Conservation (phyloP, 306 rosid species). For the Potentilla sterilis region DNA sequence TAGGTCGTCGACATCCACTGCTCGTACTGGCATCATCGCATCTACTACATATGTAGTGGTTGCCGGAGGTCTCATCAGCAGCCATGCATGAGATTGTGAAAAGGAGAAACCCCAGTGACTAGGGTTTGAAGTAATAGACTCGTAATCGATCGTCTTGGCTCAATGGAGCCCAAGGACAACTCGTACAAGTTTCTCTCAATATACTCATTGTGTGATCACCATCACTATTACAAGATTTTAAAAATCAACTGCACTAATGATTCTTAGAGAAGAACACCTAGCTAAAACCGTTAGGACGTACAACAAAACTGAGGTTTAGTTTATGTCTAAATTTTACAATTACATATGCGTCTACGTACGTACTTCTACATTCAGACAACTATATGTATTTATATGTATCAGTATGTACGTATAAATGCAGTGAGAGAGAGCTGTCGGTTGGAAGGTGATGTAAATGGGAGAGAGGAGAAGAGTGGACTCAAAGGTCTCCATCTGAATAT, state of each 20-base stretch:
- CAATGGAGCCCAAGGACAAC: background rate
- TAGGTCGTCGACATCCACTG: background rate
- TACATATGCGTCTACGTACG: background rate
- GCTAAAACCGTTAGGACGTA: too few relatives aligned
- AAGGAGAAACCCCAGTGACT: background rate
- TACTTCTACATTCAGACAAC: background rate
- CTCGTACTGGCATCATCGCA: background rate
- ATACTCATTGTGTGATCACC: background rate
- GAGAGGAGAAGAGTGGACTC: conserved; percentile 37
- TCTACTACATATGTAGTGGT: background rate
- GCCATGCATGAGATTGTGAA: background rate
- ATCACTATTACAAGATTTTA: background rate
- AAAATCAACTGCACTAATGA: background rate
- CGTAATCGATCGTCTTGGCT: background rate
- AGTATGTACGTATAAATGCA: background rate
- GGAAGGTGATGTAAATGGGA: conserved; percentile 29
- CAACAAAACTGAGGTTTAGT: too few relatives aligned
- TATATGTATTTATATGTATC: background rate
- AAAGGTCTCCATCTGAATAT: conserved; percentile 46
- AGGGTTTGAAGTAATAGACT: background rate
- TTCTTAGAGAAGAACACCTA: background rate
- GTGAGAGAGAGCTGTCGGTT: conserved; percentile 31
- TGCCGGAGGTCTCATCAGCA: background rate
- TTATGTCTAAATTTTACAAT: background rate
- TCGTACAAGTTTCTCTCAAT: background rate